A percentile compares a stretch with the other conserved stretches of the same genome.
These are phyloP conservation scores for Plasmodium adleri DNA, from an alignment of 169 alveolate genomes.

Conservation along the genomic window DNA sequence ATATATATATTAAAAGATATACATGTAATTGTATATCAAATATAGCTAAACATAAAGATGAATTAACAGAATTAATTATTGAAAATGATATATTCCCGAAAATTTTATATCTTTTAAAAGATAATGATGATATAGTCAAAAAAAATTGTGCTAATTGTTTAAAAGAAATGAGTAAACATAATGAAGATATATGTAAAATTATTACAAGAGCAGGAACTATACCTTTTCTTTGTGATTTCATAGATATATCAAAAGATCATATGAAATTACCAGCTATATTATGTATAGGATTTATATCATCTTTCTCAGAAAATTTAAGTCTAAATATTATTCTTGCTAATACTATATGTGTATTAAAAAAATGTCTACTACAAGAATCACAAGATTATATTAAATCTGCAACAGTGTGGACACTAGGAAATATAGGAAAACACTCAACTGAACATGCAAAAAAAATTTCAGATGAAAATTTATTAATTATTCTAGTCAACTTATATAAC, in stretches of 20 bases:
- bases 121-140: slow-evolving; percentile 67
- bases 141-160: slow-evolving; percentile 64
- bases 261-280: slow-evolving; percentile 54
- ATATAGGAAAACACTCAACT: slow-evolving; percentile 70
- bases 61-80: slow-evolving; percentile 51
- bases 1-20: slow-evolving; percentile 37
- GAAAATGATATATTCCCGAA: slow-evolving; percentile 68
- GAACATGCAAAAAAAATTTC: slow-evolving; percentile 54
- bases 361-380: slow-evolving; percentile 44
- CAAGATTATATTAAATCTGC: slow-evolving; percentile 67
- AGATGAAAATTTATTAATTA: slow-evolving; percentile 56
- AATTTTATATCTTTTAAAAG: slow-evolving; percentile 54
- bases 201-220: slow-evolving; percentile 67
- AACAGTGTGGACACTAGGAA: slow-evolving; percentile 51
- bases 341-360: slow-evolving; percentile 51
- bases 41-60: slow-evolving; percentile 75
- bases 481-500: slow-evolving; percentile 54
- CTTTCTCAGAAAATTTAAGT: slow-evolving; percentile 60
- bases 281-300: slow-evolving; percentile 70
- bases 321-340: slow-evolving; percentile 63
- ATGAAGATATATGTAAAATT: slow-evolving; percentile 71
- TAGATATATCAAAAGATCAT: slow-evolving; percentile 37
- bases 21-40: slow-evolving; percentile 61
- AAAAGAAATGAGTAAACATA: slow-evolving; percentile 76
- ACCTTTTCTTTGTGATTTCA: slow-evolving; percentile 68